Percentiles rank a stretch among this genome's conserved stretches.
phyloP scores from a whole-genome alignment of 805 yeast genomes.

The Wickerhamomyces silvicola region DNA sequence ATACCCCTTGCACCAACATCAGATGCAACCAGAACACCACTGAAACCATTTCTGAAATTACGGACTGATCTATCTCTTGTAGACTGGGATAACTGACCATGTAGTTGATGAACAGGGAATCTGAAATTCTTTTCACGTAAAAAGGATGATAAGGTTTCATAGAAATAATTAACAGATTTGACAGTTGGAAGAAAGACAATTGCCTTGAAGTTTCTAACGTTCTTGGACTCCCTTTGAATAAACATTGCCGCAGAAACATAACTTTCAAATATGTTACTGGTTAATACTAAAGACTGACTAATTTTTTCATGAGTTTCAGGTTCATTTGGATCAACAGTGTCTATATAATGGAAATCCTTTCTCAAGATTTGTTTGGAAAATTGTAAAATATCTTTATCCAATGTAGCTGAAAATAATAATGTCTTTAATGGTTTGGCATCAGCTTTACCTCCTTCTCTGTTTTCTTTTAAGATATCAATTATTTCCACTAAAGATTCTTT shows the following conservation, averaged over 20 bases:
- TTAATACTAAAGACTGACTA: slow-evolving; percentile 54
- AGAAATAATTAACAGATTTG: slow-evolving; percentile 49
- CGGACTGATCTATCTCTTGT: slow-evolving; percentile 57
- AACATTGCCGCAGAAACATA: slow-evolving; percentile 51
- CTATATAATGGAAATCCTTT: slow-evolving; percentile 51
- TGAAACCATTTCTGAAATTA: slow-evolving; percentile 39
- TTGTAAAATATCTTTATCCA: slow-evolving; percentile 56
- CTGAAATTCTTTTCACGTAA: slow-evolving; percentile 17
- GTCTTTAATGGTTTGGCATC: slow-evolving; percentile 46
- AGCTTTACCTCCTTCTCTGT: slow-evolving; percentile 23
- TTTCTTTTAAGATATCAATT: slow-evolving; percentile 38
- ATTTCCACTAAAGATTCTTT: slow-evolving; percentile 57
- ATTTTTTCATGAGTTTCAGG: slow-evolving; percentile 78
- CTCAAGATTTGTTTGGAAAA: slow-evolving; percentile 61
- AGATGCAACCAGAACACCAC: slow-evolving; percentile 70
- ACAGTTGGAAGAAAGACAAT: slow-evolving; percentile 81
- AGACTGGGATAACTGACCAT: slow-evolving; percentile 70
- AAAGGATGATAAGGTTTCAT: slow-evolving; percentile 17
- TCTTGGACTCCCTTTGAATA: slow-evolving; percentile 32
- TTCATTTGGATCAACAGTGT: slow-evolving; percentile 68
- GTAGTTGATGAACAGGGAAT: slow-evolving; percentile 39
- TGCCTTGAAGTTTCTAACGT: slow-evolving; percentile 55
- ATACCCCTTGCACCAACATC: slow-evolving; percentile 96
- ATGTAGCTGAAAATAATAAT: slow-evolving; percentile 83
- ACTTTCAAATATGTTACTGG: slow-evolving; percentile 50